phyloP scores from a whole-genome alignment of 345 rosid species.

The Hibiscus mutabilis region DNA sequence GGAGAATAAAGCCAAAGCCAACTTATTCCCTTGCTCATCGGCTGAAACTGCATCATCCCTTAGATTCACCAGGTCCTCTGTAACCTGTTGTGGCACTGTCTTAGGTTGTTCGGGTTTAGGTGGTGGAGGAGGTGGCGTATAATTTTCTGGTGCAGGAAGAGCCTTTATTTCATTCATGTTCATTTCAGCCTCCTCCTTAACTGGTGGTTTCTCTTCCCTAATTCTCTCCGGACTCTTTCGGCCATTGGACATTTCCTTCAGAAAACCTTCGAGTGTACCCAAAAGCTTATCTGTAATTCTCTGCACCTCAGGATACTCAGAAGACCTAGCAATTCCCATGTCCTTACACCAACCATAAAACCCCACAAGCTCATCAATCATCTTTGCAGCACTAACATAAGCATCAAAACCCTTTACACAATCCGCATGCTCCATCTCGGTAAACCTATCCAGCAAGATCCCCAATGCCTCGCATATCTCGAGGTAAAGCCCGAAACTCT shows the following conservation, averaged over 20 bases:
- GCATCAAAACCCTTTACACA: slow-evolving; percentile 86
- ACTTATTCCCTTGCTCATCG: slow-evolving; percentile 83
- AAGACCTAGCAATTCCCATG: slow-evolving; percentile 70
- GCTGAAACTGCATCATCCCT: slow-evolving; percentile 64
- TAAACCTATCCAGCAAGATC: slow-evolving; percentile 73
- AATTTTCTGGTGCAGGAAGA: slow-evolving; percentile 68
- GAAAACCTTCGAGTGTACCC: slow-evolving; percentile 63
- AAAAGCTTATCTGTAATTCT: slow-evolving; percentile 69
- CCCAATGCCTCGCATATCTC: slow-evolving; percentile 81
- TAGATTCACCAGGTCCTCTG: slow-evolving; percentile 68
- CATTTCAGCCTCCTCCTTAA: slow-evolving; percentile 41
- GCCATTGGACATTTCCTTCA: slow-evolving; percentile 65
- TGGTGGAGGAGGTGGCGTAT: slow-evolving; percentile 47
- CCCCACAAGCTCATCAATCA: slow-evolving; percentile 68
- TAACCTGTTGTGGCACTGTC: slow-evolving; percentile 38
- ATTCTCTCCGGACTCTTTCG: slow-evolving; percentile 59
- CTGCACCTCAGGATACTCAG: slow-evolving; percentile 90
- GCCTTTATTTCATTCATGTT: slow-evolving; percentile 64
- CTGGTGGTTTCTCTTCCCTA: slow-evolving; percentile 33
- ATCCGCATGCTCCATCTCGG: slow-evolving; percentile 74
- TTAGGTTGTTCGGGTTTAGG: slow-evolving; percentile 34
- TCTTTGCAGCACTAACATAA: slow-evolving; percentile 71
- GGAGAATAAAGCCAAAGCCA: slow-evolving; percentile 77
- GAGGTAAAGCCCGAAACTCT: slow-evolving; percentile 73
- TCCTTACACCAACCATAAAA: slow-evolving; percentile 91